Evolutionary conservation across 805 yeast genomes (phyloP).

Genomic region (Blastobotrys mokoenaii): DNA sequence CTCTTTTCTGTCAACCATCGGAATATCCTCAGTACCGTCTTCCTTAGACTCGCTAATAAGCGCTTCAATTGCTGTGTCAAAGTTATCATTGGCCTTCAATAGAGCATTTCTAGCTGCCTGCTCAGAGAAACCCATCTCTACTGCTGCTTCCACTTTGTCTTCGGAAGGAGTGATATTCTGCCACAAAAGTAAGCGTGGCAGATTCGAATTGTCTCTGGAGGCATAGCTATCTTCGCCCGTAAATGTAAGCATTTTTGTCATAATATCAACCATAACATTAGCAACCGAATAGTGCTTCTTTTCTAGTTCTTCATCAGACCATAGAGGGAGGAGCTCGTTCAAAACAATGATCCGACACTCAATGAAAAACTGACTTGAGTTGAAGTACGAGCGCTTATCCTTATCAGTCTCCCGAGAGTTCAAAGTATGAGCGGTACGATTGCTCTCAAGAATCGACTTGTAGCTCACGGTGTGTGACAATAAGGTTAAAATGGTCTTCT

Average conservation of each 20-base stretch:
- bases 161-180: constrained; percentile 20
- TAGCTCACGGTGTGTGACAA: constrained; percentile 17
- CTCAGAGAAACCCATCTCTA: constrained; percentile 14
- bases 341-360: constrained; percentile 23
- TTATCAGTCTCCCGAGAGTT: constrained; percentile 18
- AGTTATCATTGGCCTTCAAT: constrained; percentile 7
- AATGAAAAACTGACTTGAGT: constrained; percentile 24
- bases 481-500: constrained; percentile 19
- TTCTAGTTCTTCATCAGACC: constrained; percentile 12
- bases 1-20: neutral
- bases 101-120: constrained; percentile 10
- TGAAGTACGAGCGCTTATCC: constrained; percentile 20
- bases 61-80: constrained; percentile 5
- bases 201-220: constrained; percentile 5
- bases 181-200: constrained; percentile 19
- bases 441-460: constrained; percentile 23
- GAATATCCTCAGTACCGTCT: constrained; percentile 1
- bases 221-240: constrained; percentile 13
- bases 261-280: constrained; percentile 11
- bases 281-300: constrained; percentile 12
- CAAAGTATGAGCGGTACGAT: constrained; percentile 16
- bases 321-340: constrained; percentile 10
- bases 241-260: constrained; percentile 13
- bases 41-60: neutral
- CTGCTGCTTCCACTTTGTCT: constrained; percentile 17